These are phyloP conservation scores for Beverwykella pulmonaria DNA, from an alignment of 495 filamentous ascomycete genomes.

Conservation along the genomic window DNA sequence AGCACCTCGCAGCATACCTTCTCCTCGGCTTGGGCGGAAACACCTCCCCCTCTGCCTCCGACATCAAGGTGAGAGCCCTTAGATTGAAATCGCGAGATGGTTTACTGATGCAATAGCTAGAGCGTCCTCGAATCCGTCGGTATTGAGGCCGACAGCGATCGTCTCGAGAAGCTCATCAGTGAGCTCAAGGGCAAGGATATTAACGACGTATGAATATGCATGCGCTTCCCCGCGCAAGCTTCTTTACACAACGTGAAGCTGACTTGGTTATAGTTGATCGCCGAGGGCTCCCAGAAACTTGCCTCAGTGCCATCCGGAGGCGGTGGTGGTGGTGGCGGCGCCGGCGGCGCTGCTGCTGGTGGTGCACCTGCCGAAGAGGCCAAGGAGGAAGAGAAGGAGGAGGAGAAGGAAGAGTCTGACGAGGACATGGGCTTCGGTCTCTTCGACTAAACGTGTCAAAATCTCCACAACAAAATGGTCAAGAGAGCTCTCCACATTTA, in stretches of 20 bases:
- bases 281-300: constrained; percentile 88
- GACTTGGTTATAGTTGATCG: constrained; percentile 69
- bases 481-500: constrained; percentile 5
- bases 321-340: constrained; percentile 66
- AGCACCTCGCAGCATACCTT: constrained; percentile 99
- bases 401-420: constrained; percentile 89
- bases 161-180: constrained; percentile 77
- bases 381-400: constrained; percentile 72
- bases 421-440: constrained; percentile 99
- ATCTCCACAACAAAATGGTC: constrained; percentile 9
- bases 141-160: constrained; percentile 89
- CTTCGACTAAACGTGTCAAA: constrained; percentile 73
- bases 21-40: constrained; percentile 95
- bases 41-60: constrained; percentile 78
- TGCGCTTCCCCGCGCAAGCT: not conserved
- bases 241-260: constrained; percentile 1
- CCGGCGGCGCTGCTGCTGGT: constrained; percentile 66
- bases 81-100: not conserved
- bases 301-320: constrained; percentile 94
- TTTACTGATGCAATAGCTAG: constrained; percentile 10
- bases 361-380: constrained; percentile 72
- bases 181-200: constrained; percentile 98
- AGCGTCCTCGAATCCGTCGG: constrained; percentile 87
- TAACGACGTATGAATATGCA: constrained; percentile 69
- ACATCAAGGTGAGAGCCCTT: constrained; percentile 66